These are phyloP conservation scores for Setaria viridis DNA, from an alignment of 202 grass and related monocot species.

Conservation along the genomic window DNA sequence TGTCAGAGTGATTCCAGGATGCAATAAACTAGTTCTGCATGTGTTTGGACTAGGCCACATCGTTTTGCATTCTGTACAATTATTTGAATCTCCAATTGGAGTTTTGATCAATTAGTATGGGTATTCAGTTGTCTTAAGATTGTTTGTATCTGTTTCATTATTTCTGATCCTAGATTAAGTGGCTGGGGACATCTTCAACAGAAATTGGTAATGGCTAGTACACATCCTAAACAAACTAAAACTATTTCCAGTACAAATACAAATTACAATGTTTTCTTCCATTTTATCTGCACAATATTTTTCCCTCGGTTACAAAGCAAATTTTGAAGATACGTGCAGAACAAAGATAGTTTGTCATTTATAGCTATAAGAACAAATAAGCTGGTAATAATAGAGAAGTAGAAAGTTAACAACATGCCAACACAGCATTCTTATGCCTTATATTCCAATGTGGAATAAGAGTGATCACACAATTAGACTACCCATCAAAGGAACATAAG, in stretches of 20 bases:
- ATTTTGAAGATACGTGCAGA: not conserved
- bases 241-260: not conserved
- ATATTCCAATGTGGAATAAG: not conserved
- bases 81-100: constrained; percentile 8
- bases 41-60: not conserved
- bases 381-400: constrained; percentile 22
- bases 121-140: not conserved
- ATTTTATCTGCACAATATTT: not conserved
- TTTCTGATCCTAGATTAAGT: not conserved
- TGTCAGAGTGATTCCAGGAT: constrained; percentile 20
- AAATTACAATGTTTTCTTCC: not conserved
- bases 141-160: not conserved
- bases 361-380: not conserved
- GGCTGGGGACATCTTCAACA: not conserved
- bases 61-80: not conserved
- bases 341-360: not conserved
- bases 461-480: too few relatives aligned
- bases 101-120: not conserved
- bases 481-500: not conserved
- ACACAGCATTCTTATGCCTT: constrained; percentile 2
- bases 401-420: not conserved
- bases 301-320: constrained; percentile 13
- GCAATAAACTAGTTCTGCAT: constrained; percentile 21
- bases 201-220: not conserved
- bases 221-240: constrained; percentile 24